phyloP scores from a whole-genome alignment of 2,329 filamentous ascomycete genomes.

The Leptographium radiaticola region DNA sequence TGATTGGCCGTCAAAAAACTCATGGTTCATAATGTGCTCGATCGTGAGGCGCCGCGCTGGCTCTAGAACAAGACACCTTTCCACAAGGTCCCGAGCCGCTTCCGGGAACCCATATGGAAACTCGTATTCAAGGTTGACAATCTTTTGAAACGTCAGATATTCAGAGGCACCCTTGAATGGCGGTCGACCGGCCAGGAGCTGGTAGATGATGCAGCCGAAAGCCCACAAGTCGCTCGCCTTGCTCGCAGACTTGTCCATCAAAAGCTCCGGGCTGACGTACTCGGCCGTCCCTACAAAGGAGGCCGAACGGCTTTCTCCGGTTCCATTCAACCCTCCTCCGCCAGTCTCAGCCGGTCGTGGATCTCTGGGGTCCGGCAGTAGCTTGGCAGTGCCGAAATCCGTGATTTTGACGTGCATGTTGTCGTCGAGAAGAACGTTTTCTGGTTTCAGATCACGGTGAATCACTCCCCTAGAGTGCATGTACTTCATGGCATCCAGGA shows the following conservation, averaged over 20 bases:
- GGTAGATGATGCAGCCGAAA: conserved; percentile 95
- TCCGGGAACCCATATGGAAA: conserved; percentile 82
- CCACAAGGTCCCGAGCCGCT: conserved; percentile 76
- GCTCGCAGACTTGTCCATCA: conserved; percentile 92
- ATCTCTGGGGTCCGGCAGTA: conserved; percentile 51
- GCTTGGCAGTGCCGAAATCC: conserved; percentile 96
- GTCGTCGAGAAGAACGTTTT: conserved; percentile 89
- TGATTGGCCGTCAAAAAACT: conserved; percentile 78
- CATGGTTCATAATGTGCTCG: conserved; percentile 92
- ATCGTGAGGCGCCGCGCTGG: conserved; percentile 73
- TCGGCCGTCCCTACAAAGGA: conserved; percentile 97
- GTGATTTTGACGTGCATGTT: conserved; percentile 98
- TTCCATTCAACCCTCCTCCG: not conserved
- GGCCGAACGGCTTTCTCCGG: conserved; percentile 61
- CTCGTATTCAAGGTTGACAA: conserved; percentile 84
- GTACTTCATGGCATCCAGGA: conserved; percentile 90
- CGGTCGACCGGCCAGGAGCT: conserved; percentile 85
- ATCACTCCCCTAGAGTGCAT: conserved; percentile 97
- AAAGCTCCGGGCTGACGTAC: conserved; percentile 93
- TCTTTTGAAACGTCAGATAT: conserved; percentile 97
- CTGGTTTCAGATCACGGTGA: conserved; percentile 90
- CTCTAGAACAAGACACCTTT: conserved; percentile 80
- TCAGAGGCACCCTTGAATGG: conserved; percentile 95
- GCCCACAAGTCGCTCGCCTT: conserved; percentile 98
- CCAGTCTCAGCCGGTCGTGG: conserved; percentile 26